Base-by-base conservation (phyloP, 139 green algal genomes). In the Chlamydomonas eustigma region DNA sequence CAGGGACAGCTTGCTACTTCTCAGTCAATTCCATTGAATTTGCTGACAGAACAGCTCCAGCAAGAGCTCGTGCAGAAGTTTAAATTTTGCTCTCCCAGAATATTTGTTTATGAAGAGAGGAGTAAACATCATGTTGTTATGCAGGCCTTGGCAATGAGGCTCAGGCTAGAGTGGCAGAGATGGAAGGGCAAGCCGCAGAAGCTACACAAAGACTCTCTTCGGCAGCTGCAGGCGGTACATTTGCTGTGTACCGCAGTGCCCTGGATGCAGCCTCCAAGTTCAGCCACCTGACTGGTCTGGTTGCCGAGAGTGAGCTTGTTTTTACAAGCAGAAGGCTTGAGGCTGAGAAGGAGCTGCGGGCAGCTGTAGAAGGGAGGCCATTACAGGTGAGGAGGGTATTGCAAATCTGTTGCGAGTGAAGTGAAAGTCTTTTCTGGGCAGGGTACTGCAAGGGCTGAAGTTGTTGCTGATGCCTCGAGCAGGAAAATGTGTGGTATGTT, bases 61-160 rank as follows among this genome's bases (percentile, higher is more conserved):
- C n/a, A n/a, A n/a, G n/a, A n/a, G n/a, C n/a, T n/a, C n/a, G n/a
- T n/a, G n/a, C n/a, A n/a, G n/a, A n/a, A n/a, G n/a, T n/a, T n/a
- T n/a, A n/a, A n/a, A n/a, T n/a, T n/a, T n/a, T n/a, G n/a, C n/a
- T n/a, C n/a, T n/a, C n/a, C n/a, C n/a, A n/a, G n/a, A n/a, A n/a
- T n/a, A n/a, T 58, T 18, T 58, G 12, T 58, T 58, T 58, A 12
- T 58, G 44, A 12, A 58, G 18, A 58, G 12, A 58, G 12, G 44
- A 18, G 18, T 5, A 70, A 24, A 70, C 24, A 70, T 70, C 58
- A 32, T 35, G 58, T 70, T 35, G 25, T 34, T 70, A 63, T 63
- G 50, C 58, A 70, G 58, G 58, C 58, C 58, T 70, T 32, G 58
- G 8, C 24, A 35, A 22, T 22, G 58, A 70, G 58, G 58, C 34